Evolutionary conservation across 2,329 filamentous ascomycete genomes (phyloP), one percentile per base, ranked within the genome.

Genomic region (Chalaropsis thielavioides): DNA sequence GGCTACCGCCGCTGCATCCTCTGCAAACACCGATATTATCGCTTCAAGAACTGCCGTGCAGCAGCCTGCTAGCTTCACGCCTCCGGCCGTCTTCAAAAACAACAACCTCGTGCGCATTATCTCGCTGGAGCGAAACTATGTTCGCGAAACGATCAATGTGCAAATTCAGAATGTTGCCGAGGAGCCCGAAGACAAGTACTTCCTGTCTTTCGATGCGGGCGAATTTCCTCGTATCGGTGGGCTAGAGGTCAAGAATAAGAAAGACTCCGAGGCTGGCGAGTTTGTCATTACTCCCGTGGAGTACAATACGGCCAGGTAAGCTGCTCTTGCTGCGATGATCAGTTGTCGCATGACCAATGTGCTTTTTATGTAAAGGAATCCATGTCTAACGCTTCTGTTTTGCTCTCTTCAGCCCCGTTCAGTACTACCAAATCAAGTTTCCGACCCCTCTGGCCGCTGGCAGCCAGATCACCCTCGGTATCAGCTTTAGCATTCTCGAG

Each of bases 191-290:
- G 83, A 85, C 74, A 88, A 95, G 75, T 99, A 99, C 81, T 97
- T 87, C 75, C 72, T 99, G 63, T 89, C 92, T 2, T 95, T 99
- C 73, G 87, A 89, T 66, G 79, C 86, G 67, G 82, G 86, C 68
- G 80, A 90, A 75, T 83, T 96, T 71, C 82, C 84, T 69, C 86
- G 83, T 69, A 78, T 97, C 68, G 94, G 92, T 69, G 90, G 88
- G 46, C 78, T 99, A 66, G 92, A 97, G 77, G 94, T 92, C 64
- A 90, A 88, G 78, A 90, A 97, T 75, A 94, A 92, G 80, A 96
- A 96, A 76, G 83, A 91, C 69, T 75, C 82, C 43, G 81, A 80
- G 63, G 80, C 83, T 69, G 44, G 58, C 13, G 61, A 54, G 41
- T 95, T 96, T 74, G 75, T 77, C 61, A 85, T 87, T 51, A 85